Base-by-base conservation (phyloP, 2,329 filamentous ascomycete species). In the Tolypocladium album region DNA sequence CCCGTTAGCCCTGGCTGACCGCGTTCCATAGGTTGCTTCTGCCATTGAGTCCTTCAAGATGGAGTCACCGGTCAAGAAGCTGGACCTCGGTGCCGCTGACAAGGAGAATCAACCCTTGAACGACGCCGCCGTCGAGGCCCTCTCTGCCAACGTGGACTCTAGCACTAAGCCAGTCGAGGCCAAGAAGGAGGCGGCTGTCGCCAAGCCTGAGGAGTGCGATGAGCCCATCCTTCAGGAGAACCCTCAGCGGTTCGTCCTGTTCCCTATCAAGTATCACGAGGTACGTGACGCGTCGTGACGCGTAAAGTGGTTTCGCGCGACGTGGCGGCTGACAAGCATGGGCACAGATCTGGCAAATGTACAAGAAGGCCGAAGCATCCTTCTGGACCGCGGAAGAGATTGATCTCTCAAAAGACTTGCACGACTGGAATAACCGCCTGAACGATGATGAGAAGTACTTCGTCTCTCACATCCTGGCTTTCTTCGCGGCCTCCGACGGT, bases 371-470 rank as follows among this genome's bases (percentile, higher is more conserved):
- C 67, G 93, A 99, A 77, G 94, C 94, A 58, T 97, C 94, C 52
- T 99, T 99, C 88, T 99, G 94, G 94, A 99, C 94, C 50, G 94
- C 94, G 58, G 94, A 99, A 77, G 94, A 99, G 82, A 97, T 99
- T 69, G 94, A 99, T 78, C 86, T 99, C 58, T 97, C 93, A 71
- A 99, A 99, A 81, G 94, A 99, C 76, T 83, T 97, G 61, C 90
- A 97, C 81, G 94, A 99, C 81, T 99, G 94, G 94, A 95, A 96
- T 84, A 96, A 97, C 83, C 88, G 88, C 69, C 81, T 99, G 68
- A 99, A 90, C 73, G 90, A 97, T 67, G 94, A 99, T 71, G 94
- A 99, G 83, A 89, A 91, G 71, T 99, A 90, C 84, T 99, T 99
- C 79, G 86, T 99, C 77, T 97, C 94, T 31, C 94, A 97, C 78